phyloP scores from a whole-genome alignment of 345 rosid species.

The Leavenworthia alabamica region DNA sequence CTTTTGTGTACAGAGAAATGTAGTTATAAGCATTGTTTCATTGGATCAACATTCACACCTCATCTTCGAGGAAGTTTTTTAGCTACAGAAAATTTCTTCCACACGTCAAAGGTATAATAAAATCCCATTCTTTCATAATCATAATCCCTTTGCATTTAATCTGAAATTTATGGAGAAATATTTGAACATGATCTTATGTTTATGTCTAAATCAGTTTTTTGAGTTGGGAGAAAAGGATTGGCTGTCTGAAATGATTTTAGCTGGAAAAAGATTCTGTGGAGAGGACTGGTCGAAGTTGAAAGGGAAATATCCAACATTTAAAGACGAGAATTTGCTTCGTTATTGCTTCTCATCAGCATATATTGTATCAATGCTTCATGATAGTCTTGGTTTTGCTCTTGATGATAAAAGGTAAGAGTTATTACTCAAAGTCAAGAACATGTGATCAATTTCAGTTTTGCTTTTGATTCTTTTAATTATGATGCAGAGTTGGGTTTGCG shows the following conservation, averaged over 20 bases:
- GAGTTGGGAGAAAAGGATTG: constrained; percentile 46
- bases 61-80: constrained; percentile 71
- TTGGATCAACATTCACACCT: constrained; percentile 80
- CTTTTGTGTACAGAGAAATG: constrained; percentile 51
- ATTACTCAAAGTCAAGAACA: not conserved
- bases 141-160: not conserved
- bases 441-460: not conserved
- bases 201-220: constrained; percentile 54
- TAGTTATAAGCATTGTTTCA: constrained; percentile 44
- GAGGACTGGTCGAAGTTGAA: constrained; percentile 75
- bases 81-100: constrained; percentile 80
- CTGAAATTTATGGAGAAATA: not conserved
- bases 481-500: constrained; percentile 52
- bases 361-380: constrained; percentile 81
- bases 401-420: constrained; percentile 49
- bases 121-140: not conserved
- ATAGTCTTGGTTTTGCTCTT: constrained; percentile 65
- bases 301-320: constrained; percentile 44
- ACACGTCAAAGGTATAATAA: constrained; percentile 89
- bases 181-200: not conserved
- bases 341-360: constrained; percentile 93
- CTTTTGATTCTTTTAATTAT: not conserved
- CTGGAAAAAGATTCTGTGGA: constrained; percentile 68
- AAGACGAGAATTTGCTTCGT: constrained; percentile 55
- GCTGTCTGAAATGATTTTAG: constrained; percentile 53